Evolutionary conservation across 2,329 filamentous ascomycete species (phyloP).

Genomic region (Lecanosticta acicola): DNA sequence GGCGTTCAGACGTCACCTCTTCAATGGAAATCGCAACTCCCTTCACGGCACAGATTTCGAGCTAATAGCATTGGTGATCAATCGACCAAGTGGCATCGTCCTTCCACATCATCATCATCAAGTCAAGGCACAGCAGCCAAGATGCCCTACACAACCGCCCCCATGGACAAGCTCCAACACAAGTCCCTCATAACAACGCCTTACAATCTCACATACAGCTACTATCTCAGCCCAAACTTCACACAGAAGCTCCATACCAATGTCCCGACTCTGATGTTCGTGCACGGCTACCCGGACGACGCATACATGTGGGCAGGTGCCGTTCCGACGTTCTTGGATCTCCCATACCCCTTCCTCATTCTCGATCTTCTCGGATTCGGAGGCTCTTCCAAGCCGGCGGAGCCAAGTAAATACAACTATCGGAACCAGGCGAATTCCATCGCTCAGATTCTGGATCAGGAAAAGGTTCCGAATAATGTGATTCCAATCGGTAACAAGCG

Average conservation of each 20-base stretch:
- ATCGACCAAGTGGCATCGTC: background rate
- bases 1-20: no score
- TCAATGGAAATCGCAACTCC: no score
- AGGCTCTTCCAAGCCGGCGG: slow-evolving; percentile 39
- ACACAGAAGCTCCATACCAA: slow-evolving; percentile 15
- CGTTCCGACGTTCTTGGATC: slow-evolving; percentile 21
- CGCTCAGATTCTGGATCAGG: slow-evolving; percentile 38
- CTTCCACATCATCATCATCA: background rate
- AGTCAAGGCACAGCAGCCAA: background rate
- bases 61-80: background rate
- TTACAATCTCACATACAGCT: slow-evolving; percentile 26
- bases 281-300: slow-evolving; percentile 50
- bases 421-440: slow-evolving; percentile 35
- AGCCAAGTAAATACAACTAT: slow-evolving; percentile 35
- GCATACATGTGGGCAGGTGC: slow-evolving; percentile 43
- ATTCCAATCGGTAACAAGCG: slow-evolving; percentile 19
- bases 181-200: slow-evolving; percentile 23
- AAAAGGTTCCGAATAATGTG: slow-evolving; percentile 23
- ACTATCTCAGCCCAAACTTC: slow-evolving; percentile 28
- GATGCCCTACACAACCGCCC: slow-evolving; percentile 6
- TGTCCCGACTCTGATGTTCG: slow-evolving; percentile 35
- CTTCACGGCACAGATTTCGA: no score
- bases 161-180: slow-evolving; percentile 25
- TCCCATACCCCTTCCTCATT: slow-evolving; percentile 31
- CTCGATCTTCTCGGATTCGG: slow-evolving; percentile 38